A percentile compares a stretch with the other conserved stretches of the same genome.
These are phyloP conservation scores for Salvia splendens DNA, from an alignment of 257 asterid species.

Conservation along the genomic window DNA sequence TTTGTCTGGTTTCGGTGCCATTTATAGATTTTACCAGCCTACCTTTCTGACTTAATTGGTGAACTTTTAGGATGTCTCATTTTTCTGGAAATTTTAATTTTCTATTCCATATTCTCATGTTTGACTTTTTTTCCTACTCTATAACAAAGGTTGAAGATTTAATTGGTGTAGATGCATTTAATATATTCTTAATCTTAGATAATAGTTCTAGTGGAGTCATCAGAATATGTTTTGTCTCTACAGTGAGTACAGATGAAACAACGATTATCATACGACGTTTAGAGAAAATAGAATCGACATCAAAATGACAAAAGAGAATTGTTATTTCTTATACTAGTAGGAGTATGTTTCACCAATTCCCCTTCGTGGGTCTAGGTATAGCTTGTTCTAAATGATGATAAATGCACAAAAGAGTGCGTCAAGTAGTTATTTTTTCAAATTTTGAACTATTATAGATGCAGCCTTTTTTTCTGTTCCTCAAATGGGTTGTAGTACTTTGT, in stretches of 20 bases:
- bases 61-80: slow-evolving; percentile 13
- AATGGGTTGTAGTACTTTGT: background rate
- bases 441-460: background rate
- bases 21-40: slow-evolving; percentile 12
- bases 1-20: slow-evolving; percentile 2
- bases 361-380: background rate
- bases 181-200: background rate
- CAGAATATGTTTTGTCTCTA: background rate
- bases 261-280: background rate
- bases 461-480: background rate
- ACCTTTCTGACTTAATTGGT: slow-evolving; percentile 10
- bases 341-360: background rate
- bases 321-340: background rate
- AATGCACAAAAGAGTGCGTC: background rate
- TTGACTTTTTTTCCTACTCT: slow-evolving; percentile 1
- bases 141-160: background rate
- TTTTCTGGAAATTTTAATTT: slow-evolving; percentile 7
- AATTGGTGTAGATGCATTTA: slow-evolving; percentile 6
- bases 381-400: background rate
- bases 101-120: slow-evolving; percentile 4
- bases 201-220: background rate
- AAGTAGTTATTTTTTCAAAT: background rate
- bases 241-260: background rate
- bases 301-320: background rate
- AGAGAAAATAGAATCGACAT: background rate